Percentiles rank a stretch among this genome's conserved stretches.
Evolutionary conservation across 768 basidiomycete species (phyloP).

Genomic region (Trametes cingulata): DNA sequence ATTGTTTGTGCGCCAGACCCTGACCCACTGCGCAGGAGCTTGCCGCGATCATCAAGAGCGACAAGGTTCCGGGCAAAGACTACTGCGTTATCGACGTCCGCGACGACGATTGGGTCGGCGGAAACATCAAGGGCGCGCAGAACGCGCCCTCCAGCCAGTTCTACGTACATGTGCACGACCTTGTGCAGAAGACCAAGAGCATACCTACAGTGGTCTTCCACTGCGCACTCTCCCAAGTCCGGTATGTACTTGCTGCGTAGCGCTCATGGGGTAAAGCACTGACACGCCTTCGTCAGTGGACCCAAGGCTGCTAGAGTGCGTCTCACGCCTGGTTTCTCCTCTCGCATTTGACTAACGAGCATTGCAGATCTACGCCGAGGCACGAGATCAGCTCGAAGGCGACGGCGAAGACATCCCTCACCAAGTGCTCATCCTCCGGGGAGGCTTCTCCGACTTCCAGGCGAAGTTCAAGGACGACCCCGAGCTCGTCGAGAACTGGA

Average conservation of each 20-base stretch:
- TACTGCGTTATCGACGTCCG: constrained; percentile 82
- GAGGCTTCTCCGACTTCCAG: constrained; percentile 76
- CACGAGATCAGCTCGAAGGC: constrained; percentile 46
- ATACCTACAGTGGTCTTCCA: constrained; percentile 74
- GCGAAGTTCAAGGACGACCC: constrained; percentile 71
- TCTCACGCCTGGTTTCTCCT: constrained; percentile 7
- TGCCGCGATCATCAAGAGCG: constrained; percentile 65
- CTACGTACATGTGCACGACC: constrained; percentile 51
- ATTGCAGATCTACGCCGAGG: constrained; percentile 66
- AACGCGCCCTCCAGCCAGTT: constrained; percentile 67
- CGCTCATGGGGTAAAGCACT: not conserved
- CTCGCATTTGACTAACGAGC: not conserved
- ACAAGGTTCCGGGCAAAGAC: constrained; percentile 59
- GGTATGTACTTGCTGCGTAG: constrained; percentile 47
- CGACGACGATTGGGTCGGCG: constrained; percentile 79
- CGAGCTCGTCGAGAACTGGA: constrained; percentile 76
- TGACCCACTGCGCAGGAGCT: constrained; percentile 53
- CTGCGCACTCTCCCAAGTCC: constrained; percentile 72
- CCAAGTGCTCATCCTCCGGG: constrained; percentile 64
- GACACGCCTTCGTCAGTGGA: constrained; percentile 47
- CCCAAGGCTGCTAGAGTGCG: constrained; percentile 76
- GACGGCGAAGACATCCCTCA: constrained; percentile 48
- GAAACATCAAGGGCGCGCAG: constrained; percentile 68
- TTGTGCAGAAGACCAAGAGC: constrained; percentile 61
- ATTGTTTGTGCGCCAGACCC: not conserved